Percentiles rank a stretch among this genome's conserved stretches.
phyloP scores from a whole-genome alignment of 331 rosid genomes.

The Quercus phellos region DNA sequence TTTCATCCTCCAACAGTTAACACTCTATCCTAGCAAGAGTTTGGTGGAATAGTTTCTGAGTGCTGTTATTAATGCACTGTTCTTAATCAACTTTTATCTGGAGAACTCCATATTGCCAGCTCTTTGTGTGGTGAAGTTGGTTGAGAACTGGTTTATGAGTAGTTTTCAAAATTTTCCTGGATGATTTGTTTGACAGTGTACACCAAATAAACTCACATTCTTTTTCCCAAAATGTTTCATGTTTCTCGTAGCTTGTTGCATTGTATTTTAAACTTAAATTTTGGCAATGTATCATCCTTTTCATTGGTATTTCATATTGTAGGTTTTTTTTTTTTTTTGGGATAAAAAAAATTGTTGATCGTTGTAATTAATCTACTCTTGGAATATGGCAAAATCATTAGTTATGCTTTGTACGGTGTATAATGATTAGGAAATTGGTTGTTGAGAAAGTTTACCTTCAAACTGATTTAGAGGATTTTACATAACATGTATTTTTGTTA shows the following conservation, averaged over 20 bases:
- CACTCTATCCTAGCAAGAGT: not conserved
- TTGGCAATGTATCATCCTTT: constrained; percentile 3
- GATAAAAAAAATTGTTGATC: not conserved
- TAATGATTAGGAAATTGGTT: not conserved
- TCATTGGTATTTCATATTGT: not conserved
- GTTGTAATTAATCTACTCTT: not conserved
- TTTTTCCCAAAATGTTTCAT: not conserved
- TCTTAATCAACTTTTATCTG: not conserved
- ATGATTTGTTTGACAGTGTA: constrained; percentile 1
- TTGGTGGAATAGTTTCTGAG: not conserved
- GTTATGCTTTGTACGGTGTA: not conserved
- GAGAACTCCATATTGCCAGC: not conserved
- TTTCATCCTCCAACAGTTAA: not conserved
- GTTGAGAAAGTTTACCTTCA: not conserved
- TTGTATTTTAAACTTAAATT: not conserved
- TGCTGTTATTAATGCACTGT: too few species aligned
- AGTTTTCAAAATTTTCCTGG: not conserved
- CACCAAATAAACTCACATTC: not conserved
- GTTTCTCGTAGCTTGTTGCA: not conserved
- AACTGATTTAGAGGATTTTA: too few species aligned
- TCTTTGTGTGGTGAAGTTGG: not conserved
- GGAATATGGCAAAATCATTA: not conserved
- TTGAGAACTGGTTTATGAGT: constrained; percentile 10
- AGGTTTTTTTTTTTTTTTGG: not conserved
- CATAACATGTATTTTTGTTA: too few species aligned